Percentiles rank a stretch among this genome's conserved stretches.
Conservation (phyloP, 2,329 filamentous ascomycete species). For the Dactylonectria macrodidyma region DNA sequence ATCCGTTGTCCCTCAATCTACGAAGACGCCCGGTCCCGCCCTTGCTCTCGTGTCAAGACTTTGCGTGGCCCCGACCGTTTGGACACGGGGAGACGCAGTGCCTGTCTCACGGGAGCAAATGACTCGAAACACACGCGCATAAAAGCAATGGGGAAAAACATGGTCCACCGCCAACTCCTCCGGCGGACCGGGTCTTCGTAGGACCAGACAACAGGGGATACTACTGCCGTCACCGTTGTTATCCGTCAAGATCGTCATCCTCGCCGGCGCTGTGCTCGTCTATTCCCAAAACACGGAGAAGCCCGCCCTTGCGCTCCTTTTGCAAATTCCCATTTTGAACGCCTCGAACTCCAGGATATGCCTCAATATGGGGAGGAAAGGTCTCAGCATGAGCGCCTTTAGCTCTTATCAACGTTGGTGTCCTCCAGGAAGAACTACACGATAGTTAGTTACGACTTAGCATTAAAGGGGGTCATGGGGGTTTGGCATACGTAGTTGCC, state of each 20-base stretch:
- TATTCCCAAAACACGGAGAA: conserved; percentile 52
- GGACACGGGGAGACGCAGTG: neutral
- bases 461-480: neutral
- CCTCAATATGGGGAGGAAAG: conserved; percentile 50
- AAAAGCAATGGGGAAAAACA: conserved; percentile 25
- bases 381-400: conserved; percentile 60
- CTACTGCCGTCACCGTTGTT: conserved; percentile 71
- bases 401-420: conserved; percentile 62
- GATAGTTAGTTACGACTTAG: conserved; percentile 39
- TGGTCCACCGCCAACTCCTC: conserved; percentile 19
- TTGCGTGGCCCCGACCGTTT: neutral
- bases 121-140: conserved; percentile 23
- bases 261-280: conserved; percentile 70
- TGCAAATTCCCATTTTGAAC: conserved; percentile 61
- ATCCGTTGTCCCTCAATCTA: conserved; percentile 73
- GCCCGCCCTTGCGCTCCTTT: conserved; percentile 49
- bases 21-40: conserved; percentile 44
- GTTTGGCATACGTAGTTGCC: conserved; percentile 85
- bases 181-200: conserved; percentile 53
- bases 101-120: conserved; percentile 2
- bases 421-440: conserved; percentile 95
- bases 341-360: conserved; percentile 64
- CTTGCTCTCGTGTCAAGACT: conserved; percentile 11
- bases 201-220: conserved; percentile 78
- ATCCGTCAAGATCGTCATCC: conserved; percentile 77